phyloP scores from a whole-genome alignment of 768 basidiomycete species.

The Sistotremastrum niveocremeum region DNA sequence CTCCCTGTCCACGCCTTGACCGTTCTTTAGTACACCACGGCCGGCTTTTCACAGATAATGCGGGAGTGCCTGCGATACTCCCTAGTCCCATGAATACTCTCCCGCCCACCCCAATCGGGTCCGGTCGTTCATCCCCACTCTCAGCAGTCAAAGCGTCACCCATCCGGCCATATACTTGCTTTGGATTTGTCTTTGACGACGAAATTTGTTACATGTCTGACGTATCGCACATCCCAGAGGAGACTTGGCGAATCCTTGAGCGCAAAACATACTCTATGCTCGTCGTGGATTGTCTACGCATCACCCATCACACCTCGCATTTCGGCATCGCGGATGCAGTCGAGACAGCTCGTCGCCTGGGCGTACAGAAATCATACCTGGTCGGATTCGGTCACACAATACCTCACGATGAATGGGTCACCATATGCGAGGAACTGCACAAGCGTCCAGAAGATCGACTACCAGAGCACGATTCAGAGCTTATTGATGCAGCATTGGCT shows the following conservation, averaged over 20 bases:
- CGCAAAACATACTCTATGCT: constrained; percentile 26
- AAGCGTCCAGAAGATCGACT: no score
- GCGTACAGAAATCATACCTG: constrained; percentile 52
- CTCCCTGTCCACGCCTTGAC: background rate
- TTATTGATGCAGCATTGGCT: constrained; percentile 31
- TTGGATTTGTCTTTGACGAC: constrained; percentile 58
- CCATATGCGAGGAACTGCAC: constrained; percentile 37
- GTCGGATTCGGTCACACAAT: constrained; percentile 69
- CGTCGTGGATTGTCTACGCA: constrained; percentile 65
- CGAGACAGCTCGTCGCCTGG: constrained; percentile 37
- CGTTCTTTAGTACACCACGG: constrained; percentile 53
- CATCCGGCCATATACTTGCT: constrained; percentile 47
- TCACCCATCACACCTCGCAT: constrained; percentile 61
- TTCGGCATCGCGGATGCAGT: constrained; percentile 59
- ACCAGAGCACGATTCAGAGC: constrained; percentile 23
- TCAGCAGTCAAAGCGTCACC: constrained; percentile 5
- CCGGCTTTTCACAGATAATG: constrained; percentile 35
- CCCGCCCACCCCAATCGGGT: constrained; percentile 21
- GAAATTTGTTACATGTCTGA: constrained; percentile 71
- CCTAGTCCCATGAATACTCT: constrained; percentile 27
- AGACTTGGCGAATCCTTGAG: constrained; percentile 43
- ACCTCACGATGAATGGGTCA: constrained; percentile 62
- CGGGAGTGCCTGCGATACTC: constrained; percentile 23
- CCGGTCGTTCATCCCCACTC: constrained; percentile 10
- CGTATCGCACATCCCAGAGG: constrained; percentile 65